Evolutionary conservation across 148 eudicot species (phyloP).

Genomic region (Vaccinium darrowii): DNA sequence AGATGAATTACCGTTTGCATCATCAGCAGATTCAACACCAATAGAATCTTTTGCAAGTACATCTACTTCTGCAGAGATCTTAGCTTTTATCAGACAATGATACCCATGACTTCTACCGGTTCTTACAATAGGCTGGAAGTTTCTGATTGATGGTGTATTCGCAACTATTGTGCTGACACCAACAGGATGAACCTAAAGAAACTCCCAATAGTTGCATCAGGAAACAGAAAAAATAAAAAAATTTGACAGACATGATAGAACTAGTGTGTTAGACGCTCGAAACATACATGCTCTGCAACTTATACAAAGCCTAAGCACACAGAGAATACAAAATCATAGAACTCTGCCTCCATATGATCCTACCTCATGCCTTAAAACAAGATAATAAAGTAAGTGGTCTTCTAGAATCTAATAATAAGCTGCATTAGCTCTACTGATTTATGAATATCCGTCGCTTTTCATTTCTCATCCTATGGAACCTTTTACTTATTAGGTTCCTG

Average conservation of each 20-base stretch:
- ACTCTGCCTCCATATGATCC: background rate
- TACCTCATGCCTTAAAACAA: background rate
- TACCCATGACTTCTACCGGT: constrained; percentile 33
- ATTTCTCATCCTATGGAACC: background rate
- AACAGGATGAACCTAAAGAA: constrained; percentile 40
- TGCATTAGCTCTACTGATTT: background rate
- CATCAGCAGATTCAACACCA: constrained; percentile 29
- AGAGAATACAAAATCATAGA: background rate
- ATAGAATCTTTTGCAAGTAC: constrained; percentile 47
- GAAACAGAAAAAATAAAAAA: background rate
- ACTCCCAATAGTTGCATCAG: background rate
- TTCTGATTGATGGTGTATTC: constrained; percentile 27
- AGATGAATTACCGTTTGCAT: constrained; percentile 48
- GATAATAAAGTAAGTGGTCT: background rate
- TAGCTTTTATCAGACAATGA: constrained; percentile 36
- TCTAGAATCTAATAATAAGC: background rate
- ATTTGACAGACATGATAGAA: background rate
- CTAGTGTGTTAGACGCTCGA: background rate
- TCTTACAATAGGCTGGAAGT: constrained; percentile 14
- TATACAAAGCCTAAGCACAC: background rate
- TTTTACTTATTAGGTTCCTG: background rate
- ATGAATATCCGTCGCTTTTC: background rate
- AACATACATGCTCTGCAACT: background rate
- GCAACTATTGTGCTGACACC: constrained; percentile 19
- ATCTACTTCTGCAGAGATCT: constrained; percentile 45